phyloP scores from a whole-genome alignment of 2,329 filamentous ascomycete genomes.

The Sclerotinia glacialis region DNA sequence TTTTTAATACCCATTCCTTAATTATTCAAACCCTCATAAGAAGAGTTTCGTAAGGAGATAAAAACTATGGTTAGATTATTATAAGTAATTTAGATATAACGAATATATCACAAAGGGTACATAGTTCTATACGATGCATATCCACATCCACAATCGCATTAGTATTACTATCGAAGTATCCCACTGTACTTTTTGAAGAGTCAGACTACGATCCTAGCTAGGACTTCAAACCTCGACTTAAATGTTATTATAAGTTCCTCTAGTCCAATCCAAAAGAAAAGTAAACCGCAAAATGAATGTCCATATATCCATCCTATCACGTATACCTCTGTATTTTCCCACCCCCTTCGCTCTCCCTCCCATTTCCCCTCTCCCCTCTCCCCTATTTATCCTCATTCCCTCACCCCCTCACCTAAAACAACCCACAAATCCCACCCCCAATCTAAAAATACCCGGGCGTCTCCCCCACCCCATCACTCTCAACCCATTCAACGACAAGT shows the following conservation, averaged over 20 bases:
- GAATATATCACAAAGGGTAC: too few species aligned
- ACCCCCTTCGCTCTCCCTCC: not conserved
- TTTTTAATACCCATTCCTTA: too few species aligned
- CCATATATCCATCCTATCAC: not conserved
- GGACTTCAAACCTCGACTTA: too few species aligned
- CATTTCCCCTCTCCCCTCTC: too few species aligned
- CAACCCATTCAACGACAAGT: slow-evolving; percentile 35
- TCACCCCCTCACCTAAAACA: too few species aligned
- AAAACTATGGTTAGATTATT: not conserved
- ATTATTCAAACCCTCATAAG: too few species aligned
- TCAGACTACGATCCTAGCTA: too few species aligned
- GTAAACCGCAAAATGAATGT: not conserved
- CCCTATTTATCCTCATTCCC: too few species aligned
- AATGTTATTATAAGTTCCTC: too few species aligned
- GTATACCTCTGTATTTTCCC: not conserved
- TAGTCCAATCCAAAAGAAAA: not conserved
- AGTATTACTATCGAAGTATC: not conserved
- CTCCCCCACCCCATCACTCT: not conserved
- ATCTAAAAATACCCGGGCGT: not conserved
- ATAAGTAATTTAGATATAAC: not conserved
- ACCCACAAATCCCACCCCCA: too few species aligned
- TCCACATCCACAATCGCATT: not conserved
- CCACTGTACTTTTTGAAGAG: not conserved
- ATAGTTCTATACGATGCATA: not conserved
- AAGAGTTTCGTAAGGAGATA: too few species aligned